Conservation (phyloP, 257 asterid genomes). For the Plantago ovata region DNA sequence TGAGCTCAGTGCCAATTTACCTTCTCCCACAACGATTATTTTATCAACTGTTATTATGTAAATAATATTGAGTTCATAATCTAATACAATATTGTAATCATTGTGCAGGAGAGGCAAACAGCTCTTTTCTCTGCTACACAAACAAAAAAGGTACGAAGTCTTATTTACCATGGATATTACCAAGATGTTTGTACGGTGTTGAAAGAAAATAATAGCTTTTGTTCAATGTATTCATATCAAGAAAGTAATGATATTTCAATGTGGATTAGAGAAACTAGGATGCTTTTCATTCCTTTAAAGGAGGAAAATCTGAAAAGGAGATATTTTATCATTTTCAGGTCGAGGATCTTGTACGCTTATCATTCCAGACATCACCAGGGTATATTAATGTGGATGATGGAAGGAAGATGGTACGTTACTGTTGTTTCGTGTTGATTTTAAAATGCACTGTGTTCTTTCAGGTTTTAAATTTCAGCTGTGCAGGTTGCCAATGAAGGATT, state of each 20-base stretch:
- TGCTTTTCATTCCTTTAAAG: too few relatives aligned
- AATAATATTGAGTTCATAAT: too few relatives aligned
- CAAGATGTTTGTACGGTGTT: neutral
- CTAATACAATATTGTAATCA: neutral
- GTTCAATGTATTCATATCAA: neutral
- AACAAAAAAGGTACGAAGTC: slow-evolving; percentile 71
- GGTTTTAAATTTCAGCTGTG: slow-evolving; percentile 15
- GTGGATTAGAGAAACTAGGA: too few relatives aligned
- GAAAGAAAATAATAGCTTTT: too few relatives aligned
- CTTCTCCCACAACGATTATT: too few relatives aligned
- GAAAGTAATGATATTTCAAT: neutral
- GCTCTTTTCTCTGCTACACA: slow-evolving; percentile 98
- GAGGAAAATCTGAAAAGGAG: too few relatives aligned
- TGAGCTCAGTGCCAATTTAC: too few relatives aligned
- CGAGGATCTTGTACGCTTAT: slow-evolving; percentile 91
- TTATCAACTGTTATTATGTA: too few relatives aligned
- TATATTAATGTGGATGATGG: slow-evolving; percentile 88
- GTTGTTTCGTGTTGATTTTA: neutral
- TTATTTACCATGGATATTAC: neutral
- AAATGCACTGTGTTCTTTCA: neutral
- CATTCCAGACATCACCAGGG: slow-evolving; percentile 65
- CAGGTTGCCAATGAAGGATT: slow-evolving; percentile 94
- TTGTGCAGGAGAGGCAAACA: slow-evolving; percentile 80
- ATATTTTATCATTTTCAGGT: slow-evolving; percentile 53
- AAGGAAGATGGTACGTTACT: slow-evolving; percentile 56